Conservation (phyloP, 2,329 filamentous ascomycete species). For the Alternaria triticimaculans region DNA sequence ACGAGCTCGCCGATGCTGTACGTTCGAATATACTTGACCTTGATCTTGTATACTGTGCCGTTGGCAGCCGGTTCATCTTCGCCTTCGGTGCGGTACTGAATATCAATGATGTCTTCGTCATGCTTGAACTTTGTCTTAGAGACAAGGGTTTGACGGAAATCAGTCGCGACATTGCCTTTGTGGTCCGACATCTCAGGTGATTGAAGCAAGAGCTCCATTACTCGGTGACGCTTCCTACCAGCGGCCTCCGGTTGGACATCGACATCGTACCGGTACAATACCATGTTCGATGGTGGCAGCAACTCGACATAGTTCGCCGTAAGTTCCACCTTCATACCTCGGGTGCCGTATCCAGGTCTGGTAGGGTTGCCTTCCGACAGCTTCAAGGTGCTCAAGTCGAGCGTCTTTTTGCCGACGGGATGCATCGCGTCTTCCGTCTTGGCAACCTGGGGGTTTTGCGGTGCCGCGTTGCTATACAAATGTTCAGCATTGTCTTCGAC, state of each 20-base stretch:
- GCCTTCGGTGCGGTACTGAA: constrained; percentile 28
- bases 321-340: constrained; percentile 19
- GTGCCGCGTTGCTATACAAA: too few relatives aligned
- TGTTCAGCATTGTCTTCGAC: too few relatives aligned
- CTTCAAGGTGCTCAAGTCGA: constrained; percentile 12
- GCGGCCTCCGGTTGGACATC: constrained; percentile 12
- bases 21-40: constrained; percentile 21
- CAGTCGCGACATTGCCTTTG: constrained; percentile 23
- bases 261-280: constrained; percentile 23
- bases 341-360: constrained; percentile 26
- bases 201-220: constrained; percentile 26
- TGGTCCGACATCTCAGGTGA: constrained; percentile 4
- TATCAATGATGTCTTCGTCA: constrained; percentile 15
- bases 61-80: constrained; percentile 22
- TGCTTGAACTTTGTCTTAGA: constrained; percentile 25
- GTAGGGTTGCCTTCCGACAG: constrained; percentile 13
- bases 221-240: constrained; percentile 18
- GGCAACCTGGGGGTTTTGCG: too few relatives aligned
- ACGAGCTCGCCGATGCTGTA: constrained; percentile 48
- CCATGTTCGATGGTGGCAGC: constrained; percentile 15
- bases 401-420: constrained; percentile 14
- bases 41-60: constrained; percentile 20
- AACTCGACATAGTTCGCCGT: constrained; percentile 29
- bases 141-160: constrained; percentile 31
- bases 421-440: not conserved